Evolutionary conservation across 805 yeast genomes (phyloP).

Genomic region (Lipomyces kockii): DNA sequence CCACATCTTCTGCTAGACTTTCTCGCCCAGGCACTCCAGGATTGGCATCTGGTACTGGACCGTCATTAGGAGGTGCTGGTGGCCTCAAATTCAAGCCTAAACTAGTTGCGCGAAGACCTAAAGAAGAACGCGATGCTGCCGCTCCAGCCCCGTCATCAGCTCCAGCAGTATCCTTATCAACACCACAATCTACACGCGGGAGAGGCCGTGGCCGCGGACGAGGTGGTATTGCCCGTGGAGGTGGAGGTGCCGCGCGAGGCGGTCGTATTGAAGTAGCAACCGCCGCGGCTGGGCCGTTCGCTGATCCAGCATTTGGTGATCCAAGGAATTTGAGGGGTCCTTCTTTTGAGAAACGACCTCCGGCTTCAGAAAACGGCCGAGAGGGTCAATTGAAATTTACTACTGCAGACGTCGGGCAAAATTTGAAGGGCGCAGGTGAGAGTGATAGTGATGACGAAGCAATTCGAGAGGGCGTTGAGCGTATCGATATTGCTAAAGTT

Average conservation of each 20-base stretch:
- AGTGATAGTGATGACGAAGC: constrained; percentile 27
- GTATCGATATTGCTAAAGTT: constrained; percentile 24
- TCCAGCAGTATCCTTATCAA: constrained; percentile 8
- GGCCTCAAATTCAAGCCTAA: constrained; percentile 74
- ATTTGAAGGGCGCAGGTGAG: neutral
- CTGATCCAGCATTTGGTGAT: constrained; percentile 34
- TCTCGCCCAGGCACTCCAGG: neutral
- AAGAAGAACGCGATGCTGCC: constrained; percentile 50
- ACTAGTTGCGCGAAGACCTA: constrained; percentile 74
- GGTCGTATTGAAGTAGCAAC: constrained; percentile 18
- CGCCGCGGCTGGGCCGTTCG: constrained; percentile 33
- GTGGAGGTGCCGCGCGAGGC: constrained; percentile 20
- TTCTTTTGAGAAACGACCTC: neutral
- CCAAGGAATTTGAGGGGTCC: constrained; percentile 10
- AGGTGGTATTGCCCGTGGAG: neutral
- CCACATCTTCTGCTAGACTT: neutral
- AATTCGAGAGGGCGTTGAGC: constrained; percentile 33
- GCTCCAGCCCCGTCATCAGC: constrained; percentile 21
- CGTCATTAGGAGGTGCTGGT: constrained; percentile 16
- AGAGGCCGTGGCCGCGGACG: constrained; percentile 23
- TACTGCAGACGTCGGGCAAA: neutral
- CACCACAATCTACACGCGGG: constrained; percentile 14
- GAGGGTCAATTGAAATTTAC: constrained; percentile 51
- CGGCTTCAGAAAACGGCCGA: constrained; percentile 11
- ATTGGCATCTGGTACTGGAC: neutral